Evolutionary conservation across 148 eudicot species (phyloP), one percentile per base, ranked within the genome.

Genomic region (Vaccinium corymbosum): DNA sequence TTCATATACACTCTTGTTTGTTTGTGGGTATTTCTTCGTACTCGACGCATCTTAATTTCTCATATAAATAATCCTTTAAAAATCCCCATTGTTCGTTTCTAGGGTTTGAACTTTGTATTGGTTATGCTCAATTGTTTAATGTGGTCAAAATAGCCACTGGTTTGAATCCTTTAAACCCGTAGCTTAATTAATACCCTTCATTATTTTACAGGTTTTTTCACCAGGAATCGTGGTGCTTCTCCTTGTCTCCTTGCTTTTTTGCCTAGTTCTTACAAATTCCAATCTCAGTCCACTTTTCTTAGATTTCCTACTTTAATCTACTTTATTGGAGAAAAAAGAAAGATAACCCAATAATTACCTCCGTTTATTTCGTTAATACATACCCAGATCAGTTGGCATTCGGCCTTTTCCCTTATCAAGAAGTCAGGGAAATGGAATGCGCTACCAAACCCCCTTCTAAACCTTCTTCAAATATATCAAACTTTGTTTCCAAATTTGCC

Each of bases 401-500:
- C 38, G 81, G 81, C 3, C 22, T 76, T 49, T 76, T 20, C 81
- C 62, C 53, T 32, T 27, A 35, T 16, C 22, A 35, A 13, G 27
- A 53, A 71, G 79, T 66, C 19, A 46, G 35, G 71, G 79, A 74
- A 52, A 86, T 89, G 89, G 88, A 85, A 57, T 84, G 80, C 82
- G 75, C 80, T 73, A 64, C 76, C 49, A 86, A 89, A 84, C 87
- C 87, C 49, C 86, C 84, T 59, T 50, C 81, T 25, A 87, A 83
- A 84, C 76, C 85, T 70, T 78, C 75, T 51, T 79, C 90, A 27
- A 85, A 85, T 72, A 86, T 85, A 80, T 88, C 89, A 11, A 88
- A 87, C 22, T 85, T 86, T 1, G 93, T 88, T 48, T 88, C 82
- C 16, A 91, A 87, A 80, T 73, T 91, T 55, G 87, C 91, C 72